These are phyloP conservation scores for Yamadazyma aaseri DNA, from an alignment of 1,139 yeast species.

Conservation along the genomic window DNA sequence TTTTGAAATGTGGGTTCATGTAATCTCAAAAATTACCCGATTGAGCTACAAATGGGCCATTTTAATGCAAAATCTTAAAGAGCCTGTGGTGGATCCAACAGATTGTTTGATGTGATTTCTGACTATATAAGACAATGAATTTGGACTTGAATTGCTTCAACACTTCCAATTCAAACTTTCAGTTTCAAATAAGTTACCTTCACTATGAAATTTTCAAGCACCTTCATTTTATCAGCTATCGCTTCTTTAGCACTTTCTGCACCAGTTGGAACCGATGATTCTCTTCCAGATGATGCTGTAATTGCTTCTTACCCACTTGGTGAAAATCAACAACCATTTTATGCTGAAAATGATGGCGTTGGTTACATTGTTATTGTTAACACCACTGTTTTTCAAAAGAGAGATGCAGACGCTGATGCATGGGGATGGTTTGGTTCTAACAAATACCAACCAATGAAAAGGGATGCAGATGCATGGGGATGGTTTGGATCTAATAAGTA, in stretches of 20 bases:
- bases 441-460: slow-evolving; percentile 14
- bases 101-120: too few species aligned
- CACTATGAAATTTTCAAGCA: slow-evolving; percentile 15
- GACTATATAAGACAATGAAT: too few species aligned
- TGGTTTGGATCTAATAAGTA: slow-evolving; percentile 10
- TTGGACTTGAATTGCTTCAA: not conserved
- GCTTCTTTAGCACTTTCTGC: slow-evolving; percentile 13
- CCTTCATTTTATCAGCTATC: slow-evolving; percentile 13
- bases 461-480: slow-evolving; percentile 10
- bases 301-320: slow-evolving; percentile 16
- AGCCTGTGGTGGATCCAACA: too few species aligned
- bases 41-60: slow-evolving; percentile 11
- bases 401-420: slow-evolving; percentile 12
- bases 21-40: slow-evolving; percentile 13
- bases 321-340: slow-evolving; percentile 12
- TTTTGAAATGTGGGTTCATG: too few species aligned
- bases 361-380: slow-evolving; percentile 15
- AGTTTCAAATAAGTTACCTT: not conserved
- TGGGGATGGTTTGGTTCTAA: slow-evolving; percentile 12
- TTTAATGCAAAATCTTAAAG: too few species aligned
- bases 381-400: slow-evolving; percentile 12
- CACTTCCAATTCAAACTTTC: not conserved
- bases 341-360: slow-evolving; percentile 14
- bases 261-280: slow-evolving; percentile 14
- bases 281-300: slow-evolving; percentile 14